phyloP scores from a whole-genome alignment of 2,329 filamentous ascomycete genomes.

The Colletotrichum incanum region DNA sequence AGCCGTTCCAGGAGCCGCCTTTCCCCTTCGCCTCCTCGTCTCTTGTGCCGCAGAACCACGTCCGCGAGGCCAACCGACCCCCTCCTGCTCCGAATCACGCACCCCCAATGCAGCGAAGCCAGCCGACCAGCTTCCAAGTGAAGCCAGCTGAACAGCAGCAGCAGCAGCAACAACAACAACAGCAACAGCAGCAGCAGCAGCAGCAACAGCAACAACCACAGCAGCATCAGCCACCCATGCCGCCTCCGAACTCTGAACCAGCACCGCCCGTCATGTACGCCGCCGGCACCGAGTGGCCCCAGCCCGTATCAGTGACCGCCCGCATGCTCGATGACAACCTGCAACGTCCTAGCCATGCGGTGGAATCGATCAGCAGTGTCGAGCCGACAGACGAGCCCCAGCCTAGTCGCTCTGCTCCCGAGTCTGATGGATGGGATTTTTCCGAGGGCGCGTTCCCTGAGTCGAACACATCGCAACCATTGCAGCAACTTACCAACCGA shows the following conservation, averaged over 20 bases:
- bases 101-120: conserved; percentile 63
- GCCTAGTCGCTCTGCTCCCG: conserved; percentile 59
- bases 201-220: conserved; percentile 58
- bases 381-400: conserved; percentile 60
- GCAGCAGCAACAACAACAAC: conserved; percentile 47
- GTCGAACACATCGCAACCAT: conserved; percentile 60
- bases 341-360: conserved; percentile 55
- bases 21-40: conserved; percentile 48
- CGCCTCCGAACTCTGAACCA: conserved; percentile 68
- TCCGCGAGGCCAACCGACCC: conserved; percentile 69
- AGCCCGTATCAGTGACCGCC: conserved; percentile 46
- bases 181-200: background rate
- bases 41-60: conserved; percentile 66
- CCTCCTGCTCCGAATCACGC: conserved; percentile 73
- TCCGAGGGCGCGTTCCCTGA: conserved; percentile 82
- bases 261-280: conserved; percentile 58
- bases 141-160: conserved; percentile 59
- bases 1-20: conserved; percentile 52
- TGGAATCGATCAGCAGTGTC: conserved; percentile 56
- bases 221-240: conserved; percentile 56
- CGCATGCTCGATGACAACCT: conserved; percentile 54
- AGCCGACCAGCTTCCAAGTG: conserved; percentile 52
- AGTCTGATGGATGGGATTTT: conserved; percentile 92
- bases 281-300: conserved; percentile 52
- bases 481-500: conserved; percentile 69